phyloP scores from a whole-genome alignment of 208 protist species.

The Naegleria fowleri region DNA sequence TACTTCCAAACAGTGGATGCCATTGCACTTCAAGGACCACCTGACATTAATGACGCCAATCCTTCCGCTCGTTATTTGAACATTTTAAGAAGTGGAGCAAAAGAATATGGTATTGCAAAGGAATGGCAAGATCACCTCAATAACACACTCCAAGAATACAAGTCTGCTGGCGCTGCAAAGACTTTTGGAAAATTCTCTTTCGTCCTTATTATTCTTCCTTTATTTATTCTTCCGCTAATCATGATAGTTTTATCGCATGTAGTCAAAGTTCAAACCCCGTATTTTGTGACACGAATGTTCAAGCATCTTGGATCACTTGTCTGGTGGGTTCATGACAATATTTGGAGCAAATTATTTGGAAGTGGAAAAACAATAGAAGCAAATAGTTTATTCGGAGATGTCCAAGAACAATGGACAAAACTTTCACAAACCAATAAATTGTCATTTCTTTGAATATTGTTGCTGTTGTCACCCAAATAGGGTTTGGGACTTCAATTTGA shows the following conservation, averaged over 20 bases:
- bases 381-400: too few species aligned
- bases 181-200: neutral
- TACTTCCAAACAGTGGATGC: neutral
- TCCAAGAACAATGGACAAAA: too few species aligned
- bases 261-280: neutral
- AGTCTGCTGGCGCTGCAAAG: neutral
- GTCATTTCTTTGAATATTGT: too few species aligned
- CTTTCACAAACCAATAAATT: too few species aligned
- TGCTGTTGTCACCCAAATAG: too few species aligned
- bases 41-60: neutral
- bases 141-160: neutral
- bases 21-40: neutral
- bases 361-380: slow-evolving; percentile 15
- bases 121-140: neutral
- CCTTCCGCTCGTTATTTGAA: neutral
- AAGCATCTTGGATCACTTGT: neutral
- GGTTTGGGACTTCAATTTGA: too few species aligned
- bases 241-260: neutral
- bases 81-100: neutral
- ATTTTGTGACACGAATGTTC: neutral
- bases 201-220: neutral
- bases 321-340: neutral
- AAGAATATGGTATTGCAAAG: neutral
- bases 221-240: neutral
- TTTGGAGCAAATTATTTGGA: neutral